Conservation (phyloP, 2,329 filamentous ascomycete genomes). For the Ophiocordyceps camponoti-saundersi region DNA sequence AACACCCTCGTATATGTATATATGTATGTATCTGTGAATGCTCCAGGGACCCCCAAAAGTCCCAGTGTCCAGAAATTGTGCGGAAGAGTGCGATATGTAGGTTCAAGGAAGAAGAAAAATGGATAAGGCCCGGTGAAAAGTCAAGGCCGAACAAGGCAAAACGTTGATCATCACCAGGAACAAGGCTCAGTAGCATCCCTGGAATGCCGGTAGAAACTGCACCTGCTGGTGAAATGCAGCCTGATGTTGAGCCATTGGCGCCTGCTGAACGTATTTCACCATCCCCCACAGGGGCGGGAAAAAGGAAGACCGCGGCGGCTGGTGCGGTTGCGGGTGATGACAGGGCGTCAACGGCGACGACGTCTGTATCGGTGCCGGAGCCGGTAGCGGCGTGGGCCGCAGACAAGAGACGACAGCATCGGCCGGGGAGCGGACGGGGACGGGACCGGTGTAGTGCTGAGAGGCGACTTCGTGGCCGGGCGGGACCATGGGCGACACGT, state of each 20-base stretch:
- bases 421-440: conserved; percentile 8
- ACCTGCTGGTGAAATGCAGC: conserved; percentile 35
- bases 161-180: too few species aligned
- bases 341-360: conserved; percentile 18
- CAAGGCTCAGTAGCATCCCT: conserved; percentile 26
- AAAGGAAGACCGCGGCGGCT: conserved; percentile 28
- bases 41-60: too few species aligned
- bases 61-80: too few species aligned
- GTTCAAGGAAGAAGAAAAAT: too few species aligned
- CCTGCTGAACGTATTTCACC: conserved; percentile 33
- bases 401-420: conserved; percentile 9
- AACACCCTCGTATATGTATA: too few species aligned
- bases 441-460: conserved; percentile 26
- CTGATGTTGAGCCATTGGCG: conserved; percentile 29
- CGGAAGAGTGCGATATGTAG: too few species aligned
- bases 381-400: conserved; percentile 13
- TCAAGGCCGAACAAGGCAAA: too few species aligned
- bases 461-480: conserved; percentile 27
- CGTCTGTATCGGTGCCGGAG: conserved; percentile 13
- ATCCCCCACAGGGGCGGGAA: conserved; percentile 28
- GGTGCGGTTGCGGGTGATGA: too few species aligned
- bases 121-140: neutral
- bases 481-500: conserved; percentile 8
- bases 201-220: conserved; percentile 31
- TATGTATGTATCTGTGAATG: too few species aligned